These are phyloP conservation scores for Cyathus striatus DNA, from an alignment of 768 basidiomycete genomes.

Conservation along the genomic window DNA sequence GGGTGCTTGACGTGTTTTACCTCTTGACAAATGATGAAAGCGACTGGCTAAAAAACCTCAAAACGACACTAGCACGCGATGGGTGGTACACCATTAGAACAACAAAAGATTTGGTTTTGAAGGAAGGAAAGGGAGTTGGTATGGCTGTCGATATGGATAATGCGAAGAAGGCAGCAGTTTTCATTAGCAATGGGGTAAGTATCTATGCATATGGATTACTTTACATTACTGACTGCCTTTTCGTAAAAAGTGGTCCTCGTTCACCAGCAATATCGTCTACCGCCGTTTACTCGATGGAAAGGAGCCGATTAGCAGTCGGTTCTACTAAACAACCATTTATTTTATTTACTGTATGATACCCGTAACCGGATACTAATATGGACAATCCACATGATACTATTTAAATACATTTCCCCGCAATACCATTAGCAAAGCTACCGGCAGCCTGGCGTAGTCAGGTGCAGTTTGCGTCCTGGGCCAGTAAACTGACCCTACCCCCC, in stretches of 20 bases:
- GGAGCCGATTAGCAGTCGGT: constrained; percentile 36
- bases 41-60: constrained; percentile 38
- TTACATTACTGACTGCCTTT: background rate
- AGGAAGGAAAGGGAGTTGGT: constrained; percentile 41
- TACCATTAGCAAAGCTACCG: too few species aligned
- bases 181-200: constrained; percentile 55
- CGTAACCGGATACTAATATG: too few species aligned
- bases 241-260: constrained; percentile 14
- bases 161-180: constrained; percentile 41
- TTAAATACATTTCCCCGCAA: too few species aligned
- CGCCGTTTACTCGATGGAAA: constrained; percentile 38
- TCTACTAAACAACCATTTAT: constrained; percentile 34
- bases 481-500: too few species aligned
- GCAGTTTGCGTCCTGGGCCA: too few species aligned
- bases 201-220: constrained; percentile 1
- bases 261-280: constrained; percentile 46
- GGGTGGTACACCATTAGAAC: constrained; percentile 43
- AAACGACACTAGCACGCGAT: constrained; percentile 21
- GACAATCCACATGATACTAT: too few species aligned
- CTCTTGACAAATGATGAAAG: constrained; percentile 46
- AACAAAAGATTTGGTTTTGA: constrained; percentile 37
- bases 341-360: too few species aligned
- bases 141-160: constrained; percentile 57
- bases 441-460: too few species aligned
- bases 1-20: constrained; percentile 37